Base-by-base conservation (phyloP, 2,329 filamentous ascomycete genomes). In the Xylariaceae sp. region DNA sequence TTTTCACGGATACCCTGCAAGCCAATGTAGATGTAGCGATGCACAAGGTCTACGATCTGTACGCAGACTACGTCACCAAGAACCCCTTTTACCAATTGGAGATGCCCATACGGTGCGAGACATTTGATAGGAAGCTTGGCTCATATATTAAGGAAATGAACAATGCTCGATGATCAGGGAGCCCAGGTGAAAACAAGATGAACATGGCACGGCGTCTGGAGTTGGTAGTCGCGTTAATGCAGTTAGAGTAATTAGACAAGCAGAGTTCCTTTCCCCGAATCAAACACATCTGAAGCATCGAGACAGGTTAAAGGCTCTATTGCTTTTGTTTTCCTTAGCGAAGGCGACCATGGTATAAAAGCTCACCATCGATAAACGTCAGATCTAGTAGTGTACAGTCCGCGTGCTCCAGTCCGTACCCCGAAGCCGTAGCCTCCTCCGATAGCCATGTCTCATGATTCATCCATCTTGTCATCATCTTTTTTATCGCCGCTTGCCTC, bases 41-140 rank as follows among this genome's bases (percentile, higher is more conserved):
- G 60, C 80, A 83, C 66, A 87, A 83, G 68, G 86, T 96, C 62
- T 97, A 99, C 68, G 94, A 97, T 68, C 73, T 97, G 45, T 99
- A 97, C 73, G 82, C 89, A 44, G 94, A 99, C 70, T 97, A 89
- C 68, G 94, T 99, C 60, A 97, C 96, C 90, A 99, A 97, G 78
- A 99, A 99, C 69, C 94, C 94, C 1, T 99, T 99, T 66, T 97
- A 97, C 72, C 91, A 94, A 65, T 77, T 96, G 49, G 94, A 99
- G 74, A 99, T 97, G 91, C 94, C 94, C 6, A 83, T 99, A 47
- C 80, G 94, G 54, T 96, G 94, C 71, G 94, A 97, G 66, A 87
- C 90, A 61, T 99, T 96, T 73, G 94, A 99, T 68, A 79, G 91
- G 61, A 89, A 89, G 69, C 69, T 96, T 57, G 80, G 81, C 58